Evolutionary conservation across 2,329 filamentous ascomycete genomes (phyloP).

Genomic region (Sphaerulina vaccinii): DNA sequence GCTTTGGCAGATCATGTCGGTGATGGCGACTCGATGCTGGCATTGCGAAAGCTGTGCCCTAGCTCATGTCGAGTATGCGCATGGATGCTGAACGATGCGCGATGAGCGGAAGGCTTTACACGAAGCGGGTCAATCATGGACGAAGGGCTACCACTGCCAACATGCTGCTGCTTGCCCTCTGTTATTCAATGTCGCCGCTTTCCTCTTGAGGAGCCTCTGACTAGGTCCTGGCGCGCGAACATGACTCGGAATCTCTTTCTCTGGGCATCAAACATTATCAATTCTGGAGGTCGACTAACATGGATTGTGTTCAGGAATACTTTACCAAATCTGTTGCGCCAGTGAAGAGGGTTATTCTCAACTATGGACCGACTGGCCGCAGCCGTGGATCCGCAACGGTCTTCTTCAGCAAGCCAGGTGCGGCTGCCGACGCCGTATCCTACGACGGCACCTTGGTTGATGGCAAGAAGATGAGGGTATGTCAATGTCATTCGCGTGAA

Average conservation of each 20-base stretch:
- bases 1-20: background rate
- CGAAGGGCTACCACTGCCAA: background rate
- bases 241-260: slow-evolving; percentile 1
- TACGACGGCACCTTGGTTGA: slow-evolving; percentile 91
- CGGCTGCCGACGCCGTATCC: slow-evolving; percentile 79
- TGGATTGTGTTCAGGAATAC: slow-evolving; percentile 74
- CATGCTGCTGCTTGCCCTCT: slow-evolving; percentile 25
- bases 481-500: slow-evolving; percentile 21
- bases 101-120: background rate
- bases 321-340: slow-evolving; percentile 83
- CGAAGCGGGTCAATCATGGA: background rate
- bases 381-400: slow-evolving; percentile 93
- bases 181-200: slow-evolving; percentile 7
- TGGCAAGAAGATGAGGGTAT: slow-evolving; percentile 83
- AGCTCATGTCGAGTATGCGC: background rate
- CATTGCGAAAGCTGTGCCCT: background rate
- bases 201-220: slow-evolving; percentile 2
- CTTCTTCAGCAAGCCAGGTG: slow-evolving; percentile 76
- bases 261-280: background rate
- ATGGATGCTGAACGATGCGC: background rate
- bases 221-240: background rate
- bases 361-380: slow-evolving; percentile 86
- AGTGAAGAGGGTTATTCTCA: slow-evolving; percentile 87
- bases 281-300: slow-evolving; percentile 59
- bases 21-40: background rate